phyloP scores from a whole-genome alignment of 1,139 yeast species.

The Kurtzmaniella quercitrusa region DNA sequence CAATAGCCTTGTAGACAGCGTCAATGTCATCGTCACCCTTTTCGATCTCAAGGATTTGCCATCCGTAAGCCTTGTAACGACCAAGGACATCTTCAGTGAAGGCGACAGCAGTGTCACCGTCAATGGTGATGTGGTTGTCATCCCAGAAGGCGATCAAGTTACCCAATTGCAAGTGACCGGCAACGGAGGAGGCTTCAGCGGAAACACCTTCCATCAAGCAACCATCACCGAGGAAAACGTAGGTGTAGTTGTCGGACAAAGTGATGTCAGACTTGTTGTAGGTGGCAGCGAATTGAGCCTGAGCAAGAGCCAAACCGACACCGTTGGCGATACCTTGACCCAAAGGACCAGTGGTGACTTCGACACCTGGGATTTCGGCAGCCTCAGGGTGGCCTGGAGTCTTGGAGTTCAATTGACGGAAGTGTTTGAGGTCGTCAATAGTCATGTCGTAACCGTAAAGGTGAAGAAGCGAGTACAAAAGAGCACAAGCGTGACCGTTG shows the following conservation, averaged over 20 bases:
- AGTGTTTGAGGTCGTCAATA: slow-evolving; percentile 82
- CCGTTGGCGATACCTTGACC: slow-evolving; percentile 99
- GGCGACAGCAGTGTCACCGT: slow-evolving; percentile 86
- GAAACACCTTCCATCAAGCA: slow-evolving; percentile 99
- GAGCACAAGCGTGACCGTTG: slow-evolving; percentile 96
- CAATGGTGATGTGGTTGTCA: slow-evolving; percentile 95
- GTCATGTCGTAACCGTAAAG: slow-evolving; percentile 79
- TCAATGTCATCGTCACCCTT: slow-evolving; percentile 80
- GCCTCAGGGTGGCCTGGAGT: slow-evolving; percentile 98
- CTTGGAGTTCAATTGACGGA: slow-evolving; percentile 87
- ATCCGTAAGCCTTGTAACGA: slow-evolving; percentile 91
- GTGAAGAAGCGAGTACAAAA: slow-evolving; percentile 81
- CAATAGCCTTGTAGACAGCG: slow-evolving; percentile 71
- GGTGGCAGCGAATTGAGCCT: slow-evolving; percentile 85
- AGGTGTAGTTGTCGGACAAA: slow-evolving; percentile 72
- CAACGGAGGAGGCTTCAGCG: slow-evolving; percentile 89
- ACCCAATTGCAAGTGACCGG: slow-evolving; percentile 94
- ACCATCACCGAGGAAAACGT: slow-evolving; percentile 91
- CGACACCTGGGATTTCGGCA: slow-evolving; percentile 77
- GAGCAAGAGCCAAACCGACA: slow-evolving; percentile 96
- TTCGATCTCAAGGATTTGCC: slow-evolving; percentile 79
- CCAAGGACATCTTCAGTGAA: slow-evolving; percentile 90
- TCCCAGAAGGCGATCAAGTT: slow-evolving; percentile 96
- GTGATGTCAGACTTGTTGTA: slow-evolving; percentile 85
- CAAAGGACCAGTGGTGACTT: slow-evolving; percentile 98